Base-by-base conservation (phyloP, 2,329 filamentous ascomycete genomes). In the Phialemonium atrogriseum region DNA sequence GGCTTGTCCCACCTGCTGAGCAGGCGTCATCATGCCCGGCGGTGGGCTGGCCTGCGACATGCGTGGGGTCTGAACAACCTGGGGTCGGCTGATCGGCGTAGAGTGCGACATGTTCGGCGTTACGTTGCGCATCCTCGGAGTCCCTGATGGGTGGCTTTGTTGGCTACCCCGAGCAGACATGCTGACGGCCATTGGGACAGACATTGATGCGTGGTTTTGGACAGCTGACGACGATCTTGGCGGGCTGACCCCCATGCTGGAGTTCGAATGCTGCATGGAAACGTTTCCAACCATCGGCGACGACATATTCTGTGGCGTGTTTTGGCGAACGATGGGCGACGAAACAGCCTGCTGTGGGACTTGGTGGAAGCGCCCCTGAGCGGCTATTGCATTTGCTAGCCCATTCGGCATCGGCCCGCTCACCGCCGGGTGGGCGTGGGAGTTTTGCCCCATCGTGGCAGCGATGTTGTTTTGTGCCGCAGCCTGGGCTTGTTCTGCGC, bases 221-320 rank as follows among this genome's bases (percentile, higher is more conserved):
- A 76, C 73, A 5, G 77, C 76, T 11, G 80, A 84, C 1, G 77
- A 61, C 11, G 80, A 77, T 26, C 80, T 66, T 12, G 76, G 64
- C 16, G 80, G 80, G 46, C 79, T 84, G 31, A 66, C 74, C 13
- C 76, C 77, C 66, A 83, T 78, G 44, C 69, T 79, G 2, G 80
- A 82, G 29, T 70, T 74, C 17, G 74, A 76, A 21, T 69, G 66
- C 39, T 79, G 73, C 77, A 82, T 81, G 1, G 73, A 59, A 16
- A 71, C 70, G 21, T 68, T 68, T 25, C 64, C 64, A n/a, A 75
- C 68, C 64, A 74, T 77, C 7, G 77, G 77, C 2, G 77, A 80
- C 5, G 77, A 80, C 59, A 73, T 70, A 35, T 70, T 73, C 34
- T 77, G 73, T 10, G 77, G 77, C 2, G 76, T 80, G 14, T 70